Evolutionary conservation across 2,329 filamentous ascomycete species (phyloP), one percentile per base, ranked within the genome.

Genomic region (Aureobasidium zeae): DNA sequence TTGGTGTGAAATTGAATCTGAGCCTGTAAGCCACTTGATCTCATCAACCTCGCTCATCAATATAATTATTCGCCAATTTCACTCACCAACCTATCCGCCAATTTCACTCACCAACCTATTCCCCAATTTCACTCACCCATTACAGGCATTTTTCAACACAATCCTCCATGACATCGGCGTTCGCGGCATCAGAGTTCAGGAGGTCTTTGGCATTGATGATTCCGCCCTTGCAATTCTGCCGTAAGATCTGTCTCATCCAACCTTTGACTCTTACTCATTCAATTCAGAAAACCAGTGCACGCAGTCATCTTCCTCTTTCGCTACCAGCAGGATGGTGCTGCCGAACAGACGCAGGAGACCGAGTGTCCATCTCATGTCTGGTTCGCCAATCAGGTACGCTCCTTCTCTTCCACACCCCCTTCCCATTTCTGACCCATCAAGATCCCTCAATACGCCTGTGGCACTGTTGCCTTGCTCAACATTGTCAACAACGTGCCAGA

Each of bases 241-340:
- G 77, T 83, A 63, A 55, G 71, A 54, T 10, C 28, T 47, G 15
- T 37, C 46, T 8, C 11, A n/a, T n/a, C n/a, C n/a, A n/a, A n/a
- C 16, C 4, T 8, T 4, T 12, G 9, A 17, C 5, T 22, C 20
- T 36, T 31, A 16, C 51, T 69, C 38, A 67, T 52, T 5, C 46
- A 44, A n/a, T 32, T 4, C 53, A 84, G 81, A 4, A 75, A 81
- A 53, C 83, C 84, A 2, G 73, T 91, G 2, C 79, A 86, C 54
- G 89, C 89, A 2, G 66, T 96, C n/a, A 83, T 98, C 37, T 91
- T 96, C 50, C 73, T 94, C 1, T 94, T 86, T 55, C 76, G 81
- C 47, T 94, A 69, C 48, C 60, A 77, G 53, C 62, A 75, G 22
- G 69, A 72, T 6, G 19, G 19, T n/a, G 71, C 77, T 44, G 59